Base-by-base conservation (phyloP, 2,329 filamentous ascomycete genomes). In the Venturia nashicola region DNA sequence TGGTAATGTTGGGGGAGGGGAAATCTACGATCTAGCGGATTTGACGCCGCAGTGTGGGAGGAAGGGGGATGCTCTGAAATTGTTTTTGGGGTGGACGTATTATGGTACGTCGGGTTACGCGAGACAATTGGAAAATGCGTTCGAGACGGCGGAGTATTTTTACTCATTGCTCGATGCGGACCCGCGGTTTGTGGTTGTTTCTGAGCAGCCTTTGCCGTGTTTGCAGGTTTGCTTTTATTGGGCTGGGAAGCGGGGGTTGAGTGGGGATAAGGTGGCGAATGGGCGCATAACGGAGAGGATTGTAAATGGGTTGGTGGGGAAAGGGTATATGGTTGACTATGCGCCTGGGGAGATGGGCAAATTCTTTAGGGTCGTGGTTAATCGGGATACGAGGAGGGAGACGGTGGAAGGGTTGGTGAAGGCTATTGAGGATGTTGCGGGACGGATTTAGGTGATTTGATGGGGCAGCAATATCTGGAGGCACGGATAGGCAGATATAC, bases 161-260 rank as follows among this genome's bases (percentile, higher is more conserved):
- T 84, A 87, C 0, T 72, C 71, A 0, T 74, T 86, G 0, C 72
- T 97, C 2, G 74, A 78, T 5, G 59, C 76, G 16, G 79, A 80
- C 51, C 72, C 76, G 0, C 78, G 89, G 68, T 88, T 97, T 69
- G 77, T 83, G 20, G 79, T 96, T 18, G 83, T 96, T 3, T 89
- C 86, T 12, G 80, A 84, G 64, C 87, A 89, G 69, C 89, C 91
- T 34, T 87, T 92, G 59, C 90, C 90, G 0, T 97, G 93, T 76
- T 78, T 96, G 72, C 94, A 97, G 76, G 89, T 97, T 27, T 97
- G 93, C 78, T 97, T 97, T 74, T 96, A 96, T 74, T 91, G 89
- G 70, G 85, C 87, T 0, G 84, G 84, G 0, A 78, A 78, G 1
- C 83, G 86, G 2, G 69, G 74, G 65, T 67, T 88, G 64, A 71